phyloP scores from a whole-genome alignment of 805 yeast genomes.

The Ogataea nonfermentans region DNA sequence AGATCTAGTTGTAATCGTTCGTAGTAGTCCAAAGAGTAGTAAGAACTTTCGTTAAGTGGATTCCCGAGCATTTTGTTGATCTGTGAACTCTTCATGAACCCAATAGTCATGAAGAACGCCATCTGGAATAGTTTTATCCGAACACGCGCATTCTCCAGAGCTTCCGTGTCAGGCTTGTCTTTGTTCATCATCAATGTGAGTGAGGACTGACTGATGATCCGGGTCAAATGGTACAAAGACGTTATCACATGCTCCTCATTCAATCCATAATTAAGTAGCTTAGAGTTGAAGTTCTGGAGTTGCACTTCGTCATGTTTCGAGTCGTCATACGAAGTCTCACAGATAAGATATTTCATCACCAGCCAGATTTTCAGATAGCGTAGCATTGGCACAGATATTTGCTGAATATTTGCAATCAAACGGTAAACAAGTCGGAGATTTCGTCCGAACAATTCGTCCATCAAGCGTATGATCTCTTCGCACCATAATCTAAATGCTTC shows the following conservation, averaged over 20 bases:
- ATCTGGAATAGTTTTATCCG: constrained; percentile 24
- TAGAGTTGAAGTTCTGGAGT: background rate
- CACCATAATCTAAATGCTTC: constrained; percentile 6
- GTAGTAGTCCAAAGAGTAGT: constrained; percentile 4
- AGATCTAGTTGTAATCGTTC: constrained; percentile 10
- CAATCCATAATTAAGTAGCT: constrained; percentile 2
- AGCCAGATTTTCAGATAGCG: constrained; percentile 18
- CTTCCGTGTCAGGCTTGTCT: constrained; percentile 2
- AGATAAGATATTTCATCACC: constrained; percentile 14
- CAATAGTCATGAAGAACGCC: constrained; percentile 17
- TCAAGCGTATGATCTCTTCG: background rate
- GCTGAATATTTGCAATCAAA: constrained; percentile 14
- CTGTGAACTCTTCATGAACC: constrained; percentile 3
- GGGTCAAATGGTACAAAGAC: constrained; percentile 13
- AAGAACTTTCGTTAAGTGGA: background rate
- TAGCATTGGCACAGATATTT: constrained; percentile 14
- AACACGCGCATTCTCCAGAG: constrained; percentile 12
- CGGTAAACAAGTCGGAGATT: constrained; percentile 15
- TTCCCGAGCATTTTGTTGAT: constrained; percentile 6
- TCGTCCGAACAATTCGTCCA: constrained; percentile 6
- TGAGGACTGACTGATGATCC: constrained; percentile 10
- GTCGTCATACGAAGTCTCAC: constrained; percentile 16
- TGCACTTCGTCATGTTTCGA: constrained; percentile 1
- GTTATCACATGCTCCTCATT: constrained; percentile 3
- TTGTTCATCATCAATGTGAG: constrained; percentile 6